Evolutionary conservation across 140 eudicot species (phyloP).

Genomic region (Oenanthe javanica): DNA sequence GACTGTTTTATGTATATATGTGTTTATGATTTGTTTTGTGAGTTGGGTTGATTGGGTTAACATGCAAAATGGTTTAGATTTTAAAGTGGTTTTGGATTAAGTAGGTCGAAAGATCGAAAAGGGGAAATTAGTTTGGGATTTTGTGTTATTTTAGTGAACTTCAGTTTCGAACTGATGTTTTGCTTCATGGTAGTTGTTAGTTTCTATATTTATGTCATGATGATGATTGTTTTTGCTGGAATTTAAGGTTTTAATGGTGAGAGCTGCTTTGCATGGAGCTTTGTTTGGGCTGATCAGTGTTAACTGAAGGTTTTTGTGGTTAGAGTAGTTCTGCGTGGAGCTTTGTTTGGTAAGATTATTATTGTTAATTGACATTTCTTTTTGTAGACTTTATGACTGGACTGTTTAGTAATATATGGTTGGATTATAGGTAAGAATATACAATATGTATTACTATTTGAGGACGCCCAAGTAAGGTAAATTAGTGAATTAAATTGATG

Average conservation of each 20-base stretch:
- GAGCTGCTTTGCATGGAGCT: slow-evolving; percentile 3
- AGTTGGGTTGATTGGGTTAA: not conserved
- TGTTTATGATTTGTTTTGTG: not conserved
- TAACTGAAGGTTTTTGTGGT: not conserved
- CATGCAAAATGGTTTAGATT: not conserved
- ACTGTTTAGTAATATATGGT: not conserved
- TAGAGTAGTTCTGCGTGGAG: not conserved
- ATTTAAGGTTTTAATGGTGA: slow-evolving; percentile 7
- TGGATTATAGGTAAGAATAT: not conserved
- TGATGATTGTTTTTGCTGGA: not conserved
- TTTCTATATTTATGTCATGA: not conserved
- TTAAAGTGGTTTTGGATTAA: not conserved
- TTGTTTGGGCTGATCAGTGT: not conserved
- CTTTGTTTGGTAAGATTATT: not conserved
- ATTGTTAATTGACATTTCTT: not conserved
- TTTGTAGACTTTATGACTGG: not conserved
- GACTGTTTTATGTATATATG: not conserved
- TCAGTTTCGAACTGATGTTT: not conserved
- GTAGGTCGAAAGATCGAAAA: not conserved
- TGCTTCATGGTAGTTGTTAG: not conserved
- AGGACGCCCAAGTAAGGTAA: not conserved
- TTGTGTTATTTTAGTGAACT: not conserved
- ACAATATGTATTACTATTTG: not conserved
- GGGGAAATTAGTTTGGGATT: not conserved
- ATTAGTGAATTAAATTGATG: not conserved